Conservation (phyloP, 2,329 filamentous ascomycete species). For the Phaeosphaeriaceae sp. region DNA sequence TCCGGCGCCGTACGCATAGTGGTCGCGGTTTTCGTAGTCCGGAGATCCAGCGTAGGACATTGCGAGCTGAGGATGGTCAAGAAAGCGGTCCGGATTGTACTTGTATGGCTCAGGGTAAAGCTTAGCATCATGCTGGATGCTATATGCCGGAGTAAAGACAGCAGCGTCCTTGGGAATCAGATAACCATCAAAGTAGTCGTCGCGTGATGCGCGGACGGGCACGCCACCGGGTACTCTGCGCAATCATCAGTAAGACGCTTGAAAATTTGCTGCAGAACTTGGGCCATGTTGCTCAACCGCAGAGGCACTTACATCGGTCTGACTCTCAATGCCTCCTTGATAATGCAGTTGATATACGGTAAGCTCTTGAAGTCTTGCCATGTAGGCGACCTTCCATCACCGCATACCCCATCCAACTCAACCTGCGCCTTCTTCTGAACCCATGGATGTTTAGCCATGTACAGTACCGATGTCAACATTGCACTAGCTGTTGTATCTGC, state of each 20-base stretch:
- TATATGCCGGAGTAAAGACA: constrained; percentile 42
- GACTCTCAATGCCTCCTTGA: constrained; percentile 27
- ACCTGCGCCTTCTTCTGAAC: constrained; percentile 3
- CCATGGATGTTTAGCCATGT: background rate
- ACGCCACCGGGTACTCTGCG: constrained; percentile 7
- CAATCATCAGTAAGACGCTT: background rate
- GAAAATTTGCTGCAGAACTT: background rate
- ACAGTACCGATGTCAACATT: background rate
- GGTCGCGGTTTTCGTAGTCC: constrained; percentile 33
- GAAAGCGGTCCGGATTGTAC: constrained; percentile 30
- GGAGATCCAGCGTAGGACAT: constrained; percentile 16
- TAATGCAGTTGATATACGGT: constrained; percentile 29
- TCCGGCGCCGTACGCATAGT: constrained; percentile 49
- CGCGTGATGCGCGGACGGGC: constrained; percentile 3
- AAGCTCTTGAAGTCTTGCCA: constrained; percentile 19
- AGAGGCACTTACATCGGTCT: constrained; percentile 12
- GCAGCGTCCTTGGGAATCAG: constrained; percentile 45
- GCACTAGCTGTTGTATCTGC: background rate
- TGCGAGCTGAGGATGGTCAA: constrained; percentile 18
- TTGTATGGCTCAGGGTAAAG: constrained; percentile 20
- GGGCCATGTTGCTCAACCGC: background rate
- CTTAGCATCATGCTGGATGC: constrained; percentile 18
- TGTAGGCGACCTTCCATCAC: background rate
- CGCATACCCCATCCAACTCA: background rate
- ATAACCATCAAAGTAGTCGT: constrained; percentile 11